Percentiles rank a stretch among this genome's conserved stretches.
phyloP scores from a whole-genome alignment of 345 rosid genomes.

The Excoecaria cochinchinensis region DNA sequence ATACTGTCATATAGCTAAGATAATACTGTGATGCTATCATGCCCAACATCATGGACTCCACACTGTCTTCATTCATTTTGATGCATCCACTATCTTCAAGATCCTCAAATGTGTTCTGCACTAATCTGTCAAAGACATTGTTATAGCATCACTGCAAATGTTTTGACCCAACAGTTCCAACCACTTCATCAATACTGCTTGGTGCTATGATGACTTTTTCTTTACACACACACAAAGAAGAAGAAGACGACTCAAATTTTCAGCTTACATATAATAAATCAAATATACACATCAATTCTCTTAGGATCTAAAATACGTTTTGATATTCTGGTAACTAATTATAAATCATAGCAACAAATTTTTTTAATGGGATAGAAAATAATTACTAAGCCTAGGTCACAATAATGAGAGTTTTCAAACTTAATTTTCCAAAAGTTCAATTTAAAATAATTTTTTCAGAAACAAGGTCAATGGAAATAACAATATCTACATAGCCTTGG shows the following conservation, averaged over 20 bases:
- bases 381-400: no score
- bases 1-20: conserved; percentile 86
- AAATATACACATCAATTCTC: not conserved
- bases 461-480: no score
- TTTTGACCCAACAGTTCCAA: not conserved
- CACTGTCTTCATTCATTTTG: conserved; percentile 67
- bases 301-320: not conserved
- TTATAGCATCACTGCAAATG: not conserved
- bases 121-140: conserved; percentile 55
- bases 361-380: no score
- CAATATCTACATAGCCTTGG: no score
- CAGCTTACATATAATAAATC: not conserved
- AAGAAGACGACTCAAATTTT: no score
- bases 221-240: not conserved
- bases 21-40: conserved; percentile 92
- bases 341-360: no score
- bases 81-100: conserved; percentile 98
- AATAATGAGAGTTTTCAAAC: no score
- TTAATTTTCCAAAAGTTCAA: no score
- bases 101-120: conserved; percentile 89
- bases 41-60: conserved; percentile 87
- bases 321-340: no score
- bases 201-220: not conserved
- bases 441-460: no score
- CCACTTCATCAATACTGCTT: not conserved